Evolutionary conservation across 108 stramenopile genomes (phyloP).

Genomic region (Nitzschia sp.): DNA sequence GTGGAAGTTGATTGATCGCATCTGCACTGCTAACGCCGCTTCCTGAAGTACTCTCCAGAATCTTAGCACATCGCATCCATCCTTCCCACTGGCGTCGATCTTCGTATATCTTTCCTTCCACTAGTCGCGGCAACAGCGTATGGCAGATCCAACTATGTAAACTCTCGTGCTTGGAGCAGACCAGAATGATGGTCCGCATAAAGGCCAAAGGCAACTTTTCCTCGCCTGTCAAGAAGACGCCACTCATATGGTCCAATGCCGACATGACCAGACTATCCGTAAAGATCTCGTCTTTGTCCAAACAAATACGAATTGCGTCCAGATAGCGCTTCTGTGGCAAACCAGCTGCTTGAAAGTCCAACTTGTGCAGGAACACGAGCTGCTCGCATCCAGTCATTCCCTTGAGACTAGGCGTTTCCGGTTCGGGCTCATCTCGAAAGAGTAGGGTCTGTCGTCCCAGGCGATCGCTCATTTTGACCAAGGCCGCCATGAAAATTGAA

Average conservation of each 20-base stretch:
- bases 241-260: conserved; percentile 82
- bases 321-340: conserved; percentile 85
- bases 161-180: conserved; percentile 87
- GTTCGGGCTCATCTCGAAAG: conserved; percentile 78
- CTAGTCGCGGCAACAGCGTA: conserved; percentile 74
- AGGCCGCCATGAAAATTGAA: conserved; percentile 66
- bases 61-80: conserved; percentile 91
- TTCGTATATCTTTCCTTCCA: conserved; percentile 82
- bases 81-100: conserved; percentile 86
- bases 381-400: conserved; percentile 88
- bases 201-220: conserved; percentile 81
- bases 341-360: conserved; percentile 75
- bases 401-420: conserved; percentile 52
- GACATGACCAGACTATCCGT: conserved; percentile 77
- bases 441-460: conserved; percentile 70
- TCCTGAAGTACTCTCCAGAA: conserved; percentile 73
- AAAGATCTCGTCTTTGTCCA: conserved; percentile 80
- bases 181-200: conserved; percentile 89
- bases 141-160: conserved; percentile 86
- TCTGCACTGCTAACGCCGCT: conserved; percentile 66
- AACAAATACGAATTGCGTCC: conserved; percentile 70
- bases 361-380: conserved; percentile 78
- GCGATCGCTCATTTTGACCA: conserved; percentile 73
- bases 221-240: conserved; percentile 60
- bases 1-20: conserved; percentile 71